Conservation (phyloP, 2,329 filamentous ascomycete species). For the Bipolaris victoriae region DNA sequence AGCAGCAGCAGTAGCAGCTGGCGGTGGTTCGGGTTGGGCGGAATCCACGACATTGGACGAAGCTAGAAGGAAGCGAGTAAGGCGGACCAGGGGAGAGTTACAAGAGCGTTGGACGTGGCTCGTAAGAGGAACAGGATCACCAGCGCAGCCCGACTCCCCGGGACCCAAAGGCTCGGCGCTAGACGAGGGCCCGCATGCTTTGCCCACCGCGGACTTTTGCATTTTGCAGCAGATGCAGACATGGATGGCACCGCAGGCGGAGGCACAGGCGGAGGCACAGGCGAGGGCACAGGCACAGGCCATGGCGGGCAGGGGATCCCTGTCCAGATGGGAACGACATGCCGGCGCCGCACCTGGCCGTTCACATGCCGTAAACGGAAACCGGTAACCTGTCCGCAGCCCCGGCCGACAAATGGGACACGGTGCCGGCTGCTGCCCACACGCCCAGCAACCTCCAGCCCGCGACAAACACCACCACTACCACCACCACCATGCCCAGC, state of each 20-base stretch:
- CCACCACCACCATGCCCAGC: background rate
- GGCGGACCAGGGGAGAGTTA: constrained; percentile 39
- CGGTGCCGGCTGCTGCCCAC: constrained; percentile 17
- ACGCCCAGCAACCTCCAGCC: too few species aligned
- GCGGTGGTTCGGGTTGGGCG: constrained; percentile 39
- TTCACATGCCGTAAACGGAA: constrained; percentile 33
- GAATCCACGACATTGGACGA: constrained; percentile 45
- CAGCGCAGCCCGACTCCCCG: constrained; percentile 34
- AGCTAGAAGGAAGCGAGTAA: constrained; percentile 42
- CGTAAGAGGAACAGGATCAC: constrained; percentile 42
- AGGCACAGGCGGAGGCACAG: too few species aligned
- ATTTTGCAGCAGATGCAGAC: too few species aligned
- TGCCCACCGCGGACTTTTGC: background rate
- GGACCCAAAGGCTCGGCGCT: constrained; percentile 16
- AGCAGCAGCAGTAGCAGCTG: constrained; percentile 21
- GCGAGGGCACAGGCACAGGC: background rate
- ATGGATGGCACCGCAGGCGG: too few species aligned
- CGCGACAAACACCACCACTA: too few species aligned
- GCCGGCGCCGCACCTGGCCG: constrained; percentile 34
- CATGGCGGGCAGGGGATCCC: constrained; percentile 9
- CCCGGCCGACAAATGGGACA: constrained; percentile 43
- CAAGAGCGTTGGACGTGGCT: constrained; percentile 46
- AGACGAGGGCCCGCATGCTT: constrained; percentile 13
- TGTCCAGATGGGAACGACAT: constrained; percentile 35
- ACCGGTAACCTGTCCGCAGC: constrained; percentile 31